phyloP scores from a whole-genome alignment of 768 basidiomycete species.

The Austroboletus eburneus region DNA sequence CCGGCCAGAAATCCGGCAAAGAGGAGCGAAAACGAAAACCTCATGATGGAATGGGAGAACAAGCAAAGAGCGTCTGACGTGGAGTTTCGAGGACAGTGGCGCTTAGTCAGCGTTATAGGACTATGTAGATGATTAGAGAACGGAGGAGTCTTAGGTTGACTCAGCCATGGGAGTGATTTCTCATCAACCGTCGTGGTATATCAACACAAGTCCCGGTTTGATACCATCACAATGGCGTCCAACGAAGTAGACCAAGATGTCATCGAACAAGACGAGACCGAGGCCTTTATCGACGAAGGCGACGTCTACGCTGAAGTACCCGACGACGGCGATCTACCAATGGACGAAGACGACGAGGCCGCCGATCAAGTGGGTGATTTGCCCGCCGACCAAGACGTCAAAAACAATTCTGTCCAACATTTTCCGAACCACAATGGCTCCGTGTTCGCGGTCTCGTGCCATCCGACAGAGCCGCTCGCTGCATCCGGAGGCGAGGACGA shows the following conservation, averaged over 20 bases:
- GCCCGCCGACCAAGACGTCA: slow-evolving; percentile 34
- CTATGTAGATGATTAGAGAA: neutral
- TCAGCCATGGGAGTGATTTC: slow-evolving; percentile 20
- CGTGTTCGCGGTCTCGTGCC: slow-evolving; percentile 80
- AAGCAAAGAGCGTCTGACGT: slow-evolving; percentile 23
- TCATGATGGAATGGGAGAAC: slow-evolving; percentile 44
- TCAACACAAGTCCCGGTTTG: neutral
- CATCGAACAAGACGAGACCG: slow-evolving; percentile 42
- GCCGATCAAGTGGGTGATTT: slow-evolving; percentile 46
- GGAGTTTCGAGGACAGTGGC: slow-evolving; percentile 12
- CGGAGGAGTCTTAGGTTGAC: slow-evolving; percentile 2
- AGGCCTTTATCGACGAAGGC: slow-evolving; percentile 60
- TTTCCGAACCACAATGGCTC: slow-evolving; percentile 69
- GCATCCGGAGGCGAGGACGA: slow-evolving; percentile 96
- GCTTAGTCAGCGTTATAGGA: slow-evolving; percentile 22
- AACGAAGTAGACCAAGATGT: slow-evolving; percentile 36
- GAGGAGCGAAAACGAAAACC: slow-evolving; percentile 51
- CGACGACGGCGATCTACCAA: slow-evolving; percentile 64
- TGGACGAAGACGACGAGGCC: slow-evolving; percentile 67
- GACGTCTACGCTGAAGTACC: slow-evolving; percentile 63
- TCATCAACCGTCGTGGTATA: slow-evolving; percentile 24
- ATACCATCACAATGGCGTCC: slow-evolving; percentile 20
- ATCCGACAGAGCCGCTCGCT: slow-evolving; percentile 78
- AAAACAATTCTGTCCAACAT: slow-evolving; percentile 65
- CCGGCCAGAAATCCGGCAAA: slow-evolving; percentile 51